A percentile compares a stretch with the other conserved stretches of the same genome.
Evolutionary conservation across 2,329 filamentous ascomycete genomes (phyloP).

Genomic region (Stachybotrys chartarum): DNA sequence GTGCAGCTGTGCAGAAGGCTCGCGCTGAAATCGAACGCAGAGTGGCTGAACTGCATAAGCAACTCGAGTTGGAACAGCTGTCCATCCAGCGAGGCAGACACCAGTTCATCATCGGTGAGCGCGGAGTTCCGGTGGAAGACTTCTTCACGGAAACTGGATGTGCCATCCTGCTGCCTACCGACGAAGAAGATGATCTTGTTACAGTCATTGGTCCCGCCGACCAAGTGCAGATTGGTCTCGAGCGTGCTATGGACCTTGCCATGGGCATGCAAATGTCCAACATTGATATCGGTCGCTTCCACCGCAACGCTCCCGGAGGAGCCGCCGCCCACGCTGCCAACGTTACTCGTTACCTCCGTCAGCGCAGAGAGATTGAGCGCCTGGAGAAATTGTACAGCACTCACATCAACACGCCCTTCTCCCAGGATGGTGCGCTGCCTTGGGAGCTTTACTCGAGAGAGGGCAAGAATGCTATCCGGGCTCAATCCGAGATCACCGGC

Average conservation of each 20-base stretch:
- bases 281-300: constrained; percentile 75
- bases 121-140: constrained; percentile 71
- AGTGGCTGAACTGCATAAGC: constrained; percentile 66
- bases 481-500: constrained; percentile 66
- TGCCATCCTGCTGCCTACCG: constrained; percentile 71
- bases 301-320: constrained; percentile 65
- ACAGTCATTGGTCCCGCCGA: constrained; percentile 77
- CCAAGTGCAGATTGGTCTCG: constrained; percentile 65
- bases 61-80: constrained; percentile 70
- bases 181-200: constrained; percentile 74
- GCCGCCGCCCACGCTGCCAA: constrained; percentile 75
- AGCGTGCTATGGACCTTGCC: constrained; percentile 82
- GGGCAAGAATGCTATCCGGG: constrained; percentile 72
- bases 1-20: constrained; percentile 70
- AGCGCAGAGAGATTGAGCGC: constrained; percentile 73
- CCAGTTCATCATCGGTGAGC: constrained; percentile 88
- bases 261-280: constrained; percentile 79
- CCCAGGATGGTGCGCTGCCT: constrained; percentile 60
- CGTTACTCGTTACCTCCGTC: constrained; percentile 78
- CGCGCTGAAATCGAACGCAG: constrained; percentile 75
- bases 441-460: constrained; percentile 89
- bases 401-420: constrained; percentile 76
- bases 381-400: constrained; percentile 75
- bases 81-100: constrained; percentile 81
- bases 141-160: constrained; percentile 91